These are phyloP conservation scores for Candida nanaspora DNA, from an alignment of 805 yeast genomes.

Conservation along the genomic window DNA sequence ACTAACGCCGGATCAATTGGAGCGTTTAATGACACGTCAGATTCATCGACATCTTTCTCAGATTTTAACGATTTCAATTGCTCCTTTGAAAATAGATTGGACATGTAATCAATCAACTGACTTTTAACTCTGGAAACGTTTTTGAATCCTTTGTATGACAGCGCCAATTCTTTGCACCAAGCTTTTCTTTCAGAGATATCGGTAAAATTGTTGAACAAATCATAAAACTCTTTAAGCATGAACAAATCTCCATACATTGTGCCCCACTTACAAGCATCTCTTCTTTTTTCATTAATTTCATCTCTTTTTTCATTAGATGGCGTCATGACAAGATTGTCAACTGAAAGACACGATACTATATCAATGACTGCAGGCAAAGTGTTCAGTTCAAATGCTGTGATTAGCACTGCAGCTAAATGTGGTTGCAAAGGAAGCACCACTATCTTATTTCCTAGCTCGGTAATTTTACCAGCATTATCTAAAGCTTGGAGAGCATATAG, in stretches of 20 bases:
- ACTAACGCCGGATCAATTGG: slow-evolving; percentile 46
- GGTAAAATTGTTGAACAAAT: slow-evolving; percentile 40
- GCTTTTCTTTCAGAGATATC: slow-evolving; percentile 50
- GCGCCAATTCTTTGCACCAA: slow-evolving; percentile 79
- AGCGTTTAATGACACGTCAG: no score
- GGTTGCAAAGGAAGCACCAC: slow-evolving; percentile 90
- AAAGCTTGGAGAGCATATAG: slow-evolving; percentile 75
- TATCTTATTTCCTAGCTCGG: slow-evolving; percentile 77
- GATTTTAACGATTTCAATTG: slow-evolving; percentile 27
- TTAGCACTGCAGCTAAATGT: slow-evolving; percentile 76
- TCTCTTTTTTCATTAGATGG: slow-evolving; percentile 79
- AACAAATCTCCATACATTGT: slow-evolving; percentile 72
- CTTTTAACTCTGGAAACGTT: slow-evolving; percentile 69
- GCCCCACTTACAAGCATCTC: slow-evolving; percentile 67
- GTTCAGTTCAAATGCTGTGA: slow-evolving; percentile 52
- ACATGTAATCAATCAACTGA: slow-evolving; percentile 70
- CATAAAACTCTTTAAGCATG: slow-evolving; percentile 72
- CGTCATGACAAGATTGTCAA: slow-evolving; percentile 77
- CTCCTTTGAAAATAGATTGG: slow-evolving; percentile 33
- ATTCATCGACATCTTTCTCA: slow-evolving; percentile 9
- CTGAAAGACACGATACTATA: slow-evolving; percentile 87
- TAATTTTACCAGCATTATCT: slow-evolving; percentile 67
- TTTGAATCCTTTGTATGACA: slow-evolving; percentile 73
- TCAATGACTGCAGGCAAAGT: slow-evolving; percentile 66
- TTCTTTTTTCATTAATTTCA: slow-evolving; percentile 70